Evolutionary conservation across 805 yeast genomes (phyloP), one percentile per base, ranked within the genome.

Genomic region (Wickerhamiella occidentalis): DNA sequence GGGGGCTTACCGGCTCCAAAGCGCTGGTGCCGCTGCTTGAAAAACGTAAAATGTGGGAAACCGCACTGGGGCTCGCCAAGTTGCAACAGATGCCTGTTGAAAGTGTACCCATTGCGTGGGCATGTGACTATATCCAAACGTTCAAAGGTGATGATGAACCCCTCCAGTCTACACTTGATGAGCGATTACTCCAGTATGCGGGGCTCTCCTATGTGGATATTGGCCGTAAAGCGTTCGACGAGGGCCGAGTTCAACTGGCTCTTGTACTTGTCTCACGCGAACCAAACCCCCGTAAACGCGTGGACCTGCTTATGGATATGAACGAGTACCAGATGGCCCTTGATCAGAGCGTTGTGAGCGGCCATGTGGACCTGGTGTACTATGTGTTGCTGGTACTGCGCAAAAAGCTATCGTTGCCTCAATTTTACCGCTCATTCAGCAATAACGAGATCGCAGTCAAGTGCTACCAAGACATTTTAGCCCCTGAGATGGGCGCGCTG

Each of bases 81-180:
- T 68, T 75, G 25, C 68, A 72, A 55, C 66, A 64, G 43, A 64
- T 68, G 45, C 78, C 75, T 41, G 68, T 67, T 46, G 75, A 75
- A 58, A 54, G 64, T 13, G 74, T 92, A 0, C 82, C 81, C 58
- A 70, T 77, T 1, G 74, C 80, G 54, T 92, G 97, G 97, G 88
- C 95, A 4, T 75, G 80, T 51, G 66, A 74, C 29, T 83, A 85
- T 59, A 77, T 88, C 21, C 79, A 81, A 13, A 58, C 71, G 6
- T 73, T 72, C 25, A 55, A 72, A 51, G 43, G 50, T 13, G 70
- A 74, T 1, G 96, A 90, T 59, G 68, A 70, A 4, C 77, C 76
- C 33, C 64, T 90, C 9, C 74, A 78, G 40, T 60, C 68, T 19
- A 56, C 66, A 0, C 68, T 90, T 0, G 59, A 74, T 6, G 65